Evolutionary conservation across 169 alveolate genomes (phyloP).

Genomic region (Plasmodium inui): DNA sequence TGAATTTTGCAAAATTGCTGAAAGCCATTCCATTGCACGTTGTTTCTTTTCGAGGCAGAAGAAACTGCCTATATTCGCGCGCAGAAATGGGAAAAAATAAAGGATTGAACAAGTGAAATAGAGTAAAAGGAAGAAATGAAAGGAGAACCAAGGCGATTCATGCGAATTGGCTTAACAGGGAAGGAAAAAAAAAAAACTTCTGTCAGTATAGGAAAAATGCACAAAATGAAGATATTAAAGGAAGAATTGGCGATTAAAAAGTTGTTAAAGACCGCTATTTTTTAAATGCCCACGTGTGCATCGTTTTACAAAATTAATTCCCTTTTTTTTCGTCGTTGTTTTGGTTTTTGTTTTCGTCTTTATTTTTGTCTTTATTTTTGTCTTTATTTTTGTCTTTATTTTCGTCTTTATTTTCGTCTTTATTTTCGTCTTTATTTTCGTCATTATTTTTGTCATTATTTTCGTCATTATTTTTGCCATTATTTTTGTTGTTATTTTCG

Average conservation of each 20-base stretch:
- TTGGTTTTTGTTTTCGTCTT: background rate
- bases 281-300: conserved; percentile 73
- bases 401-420: background rate
- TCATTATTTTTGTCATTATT: background rate
- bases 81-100: background rate
- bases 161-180: background rate
- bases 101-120: background rate
- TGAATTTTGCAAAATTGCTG: background rate
- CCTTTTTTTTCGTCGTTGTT: background rate
- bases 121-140: background rate
- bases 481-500: background rate
- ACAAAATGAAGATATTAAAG: conserved; percentile 4
- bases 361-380: background rate
- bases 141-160: background rate
- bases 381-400: background rate
- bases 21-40: background rate
- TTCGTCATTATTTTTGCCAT: background rate
- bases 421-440: background rate
- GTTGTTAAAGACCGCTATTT: background rate
- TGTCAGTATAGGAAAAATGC: background rate
- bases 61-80: background rate
- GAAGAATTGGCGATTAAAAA: conserved; percentile 8
- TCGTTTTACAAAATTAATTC: conserved; percentile 6
- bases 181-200: conserved; percentile 9
- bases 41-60: background rate